Conservation (phyloP, 371 early-diverging fungal genomes). For the Mortierella sp. region DNA sequence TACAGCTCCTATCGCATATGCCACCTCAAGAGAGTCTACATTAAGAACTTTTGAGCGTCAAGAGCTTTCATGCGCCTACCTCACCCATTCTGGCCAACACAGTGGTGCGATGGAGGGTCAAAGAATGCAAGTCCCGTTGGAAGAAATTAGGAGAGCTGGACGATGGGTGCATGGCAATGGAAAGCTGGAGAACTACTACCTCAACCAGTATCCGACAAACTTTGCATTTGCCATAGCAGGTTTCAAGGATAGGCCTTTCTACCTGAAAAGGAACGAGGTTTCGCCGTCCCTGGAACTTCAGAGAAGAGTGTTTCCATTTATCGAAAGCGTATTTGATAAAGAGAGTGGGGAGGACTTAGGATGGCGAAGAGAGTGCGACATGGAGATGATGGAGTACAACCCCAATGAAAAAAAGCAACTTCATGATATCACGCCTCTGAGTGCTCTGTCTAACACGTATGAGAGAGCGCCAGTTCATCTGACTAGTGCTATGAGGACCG, state of each 20-base stretch:
- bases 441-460: not conserved
- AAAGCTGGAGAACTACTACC: constrained; percentile 7
- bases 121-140: not conserved
- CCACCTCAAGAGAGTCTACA: constrained; percentile 1
- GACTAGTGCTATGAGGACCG: not conserved
- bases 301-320: constrained; percentile 9
- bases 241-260: constrained; percentile 11
- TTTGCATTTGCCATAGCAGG: constrained; percentile 17
- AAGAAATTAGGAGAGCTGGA: constrained; percentile 16
- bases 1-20: not conserved
- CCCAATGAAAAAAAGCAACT: not conserved
- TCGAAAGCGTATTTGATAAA: constrained; percentile 2
- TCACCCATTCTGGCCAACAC: constrained; percentile 15
- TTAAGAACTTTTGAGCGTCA: not conserved
- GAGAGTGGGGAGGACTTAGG: not conserved
- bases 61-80: not conserved
- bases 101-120: constrained; percentile 15
- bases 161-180: constrained; percentile 15
- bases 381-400: constrained; percentile 4
- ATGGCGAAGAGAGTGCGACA: constrained; percentile 6
- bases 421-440: constrained; percentile 2
- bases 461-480: not conserved
- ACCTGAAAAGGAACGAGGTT: constrained; percentile 13
- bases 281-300: constrained; percentile 8
- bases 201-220: constrained; percentile 1